Base-by-base conservation (phyloP, 805 yeast species). In the Metschnikowia borealis region DNA sequence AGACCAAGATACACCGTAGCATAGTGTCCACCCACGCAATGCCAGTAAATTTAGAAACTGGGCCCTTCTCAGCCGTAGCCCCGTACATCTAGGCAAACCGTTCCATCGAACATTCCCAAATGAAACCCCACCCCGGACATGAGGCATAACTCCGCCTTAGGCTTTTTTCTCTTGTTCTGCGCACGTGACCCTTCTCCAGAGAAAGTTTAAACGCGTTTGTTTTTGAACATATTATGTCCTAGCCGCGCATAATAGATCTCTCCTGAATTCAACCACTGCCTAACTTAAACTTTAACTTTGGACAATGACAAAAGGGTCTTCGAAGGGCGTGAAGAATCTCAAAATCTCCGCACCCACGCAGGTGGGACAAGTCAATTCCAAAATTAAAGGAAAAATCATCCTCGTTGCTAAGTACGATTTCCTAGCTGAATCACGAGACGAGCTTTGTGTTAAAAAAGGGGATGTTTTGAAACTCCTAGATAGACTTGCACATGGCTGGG, bases 401-500 rank as follows among this genome's bases (percentile, higher is more conserved):
- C 58, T 81, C 8, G 75, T 81, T 5, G 68, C 79, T 34, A 77
- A 76, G 54, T 75, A 67, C 56, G 63, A 70, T 35, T 80, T 79
- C 60, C 59, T 58, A 8, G 78, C 79, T 2, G 77, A 79, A 58
- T 61, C 65, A 40, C 52, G 58, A 4, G 65, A 68, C 41, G 86
- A 82, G 56, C 62, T 82, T 6, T 56, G 74, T 1, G 68, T 79
- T 1, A 62, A 64, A 2, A 73, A 73, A 37, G 84, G 84, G 11
- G 85, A 80, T 52, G 73, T 79, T 15, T 63, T 82, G 26, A 81
- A 78, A 57, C 62, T 82, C 18, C 53, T 80, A 5, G 76, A 76
- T 46, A 63, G 76, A 38, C 71, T 68, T 38, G 76, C 76, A 1
- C 74, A 76, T 56, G 85, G 84, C 1, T 80, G 84, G 83, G 62